These are phyloP conservation scores for Debaryomyces fabryi DNA, from an alignment of 1,139 yeast species.

Conservation along the genomic window DNA sequence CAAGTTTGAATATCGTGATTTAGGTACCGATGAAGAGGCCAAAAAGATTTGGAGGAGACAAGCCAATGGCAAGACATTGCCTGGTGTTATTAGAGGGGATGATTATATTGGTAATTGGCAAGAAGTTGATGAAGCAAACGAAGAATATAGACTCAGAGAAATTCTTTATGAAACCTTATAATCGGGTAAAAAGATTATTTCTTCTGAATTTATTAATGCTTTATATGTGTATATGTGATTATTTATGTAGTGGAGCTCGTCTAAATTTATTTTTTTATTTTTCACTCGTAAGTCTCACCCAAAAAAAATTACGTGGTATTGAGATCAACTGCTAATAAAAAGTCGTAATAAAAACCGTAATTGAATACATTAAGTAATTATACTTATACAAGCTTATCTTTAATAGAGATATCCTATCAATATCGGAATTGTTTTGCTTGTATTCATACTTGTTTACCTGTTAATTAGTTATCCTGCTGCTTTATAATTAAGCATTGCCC, in stretches of 20 bases:
- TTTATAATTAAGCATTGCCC: slow-evolving; percentile 11
- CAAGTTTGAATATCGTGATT: slow-evolving; percentile 69
- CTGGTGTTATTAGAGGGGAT: slow-evolving; percentile 93
- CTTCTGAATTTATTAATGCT: not conserved
- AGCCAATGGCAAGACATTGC: slow-evolving; percentile 73
- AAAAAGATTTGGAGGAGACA: slow-evolving; percentile 83
- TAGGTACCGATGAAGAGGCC: slow-evolving; percentile 88
- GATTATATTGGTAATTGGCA: slow-evolving; percentile 85
- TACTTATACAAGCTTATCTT: slow-evolving; percentile 1
- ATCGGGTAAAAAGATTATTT: not conserved
- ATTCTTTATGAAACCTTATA: slow-evolving; percentile 55
- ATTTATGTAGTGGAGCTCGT: not conserved
- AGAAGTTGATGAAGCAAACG: slow-evolving; percentile 82
- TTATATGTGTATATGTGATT: not conserved
- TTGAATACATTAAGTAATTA: slow-evolving; percentile 1
- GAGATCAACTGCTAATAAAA: slow-evolving; percentile 1
- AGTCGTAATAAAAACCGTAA: not conserved
- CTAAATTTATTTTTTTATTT: slow-evolving; percentile 4
- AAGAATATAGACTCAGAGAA: slow-evolving; percentile 70
- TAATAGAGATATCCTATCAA: not conserved
- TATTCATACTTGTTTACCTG: slow-evolving; percentile 1
- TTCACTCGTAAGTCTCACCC: slow-evolving; percentile 7
- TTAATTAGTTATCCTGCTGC: slow-evolving; percentile 9
- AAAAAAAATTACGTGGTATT: slow-evolving; percentile 2
- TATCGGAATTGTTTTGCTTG: slow-evolving; percentile 3